Base-by-base conservation (phyloP, 768 basidiomycete genomes). In the Suillus fuscotomentosus region DNA sequence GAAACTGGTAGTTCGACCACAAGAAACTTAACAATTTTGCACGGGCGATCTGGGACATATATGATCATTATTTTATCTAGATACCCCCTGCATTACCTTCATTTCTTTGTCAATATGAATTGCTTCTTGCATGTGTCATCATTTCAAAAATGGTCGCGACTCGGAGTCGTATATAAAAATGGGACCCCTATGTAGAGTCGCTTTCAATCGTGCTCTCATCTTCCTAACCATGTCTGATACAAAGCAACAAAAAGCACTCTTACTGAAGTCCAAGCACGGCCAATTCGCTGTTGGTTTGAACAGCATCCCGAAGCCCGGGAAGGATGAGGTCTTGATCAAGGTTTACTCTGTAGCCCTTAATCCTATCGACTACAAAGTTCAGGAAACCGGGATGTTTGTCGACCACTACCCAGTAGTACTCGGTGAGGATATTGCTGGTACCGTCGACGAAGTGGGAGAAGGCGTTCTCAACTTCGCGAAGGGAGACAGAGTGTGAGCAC, bases 281-380 rank as follows among this genome's bases (percentile, higher is more conserved):
- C 50, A 71, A 36, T 76, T 82, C 53, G 68, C 68, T 13, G 60
- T 83, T 41, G 66, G 65, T 5, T 63, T 70, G 8, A 70, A 65
- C 11, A 61, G 63, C 43, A 67, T 76, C 47, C 76, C 76, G 14
- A 73, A 67, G 47, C 82, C 82, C 0, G 75, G 77, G 1, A 68
- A 70, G 3, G 77, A 77, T 9, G 75, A 85, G 63, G 57, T 84
- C 15, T 73, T 85, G 60, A 73, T 84, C 62, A 77, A 80, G 65
- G 62, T 82, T 56, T 67, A 77, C 45, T 67, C 80, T 0, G 69
- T 72, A 5, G 81, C 76, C 2, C 75, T 86, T 11, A 84, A 86
- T 68, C 85, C 84, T 10, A 65, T 80, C 45, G 82, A 80, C 70
- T 84, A 80, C 15, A 75, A 75, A 68, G 68, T 80, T 31, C 77